phyloP scores from a whole-genome alignment of 805 yeast species.

The Ogataea glucozyma region DNA sequence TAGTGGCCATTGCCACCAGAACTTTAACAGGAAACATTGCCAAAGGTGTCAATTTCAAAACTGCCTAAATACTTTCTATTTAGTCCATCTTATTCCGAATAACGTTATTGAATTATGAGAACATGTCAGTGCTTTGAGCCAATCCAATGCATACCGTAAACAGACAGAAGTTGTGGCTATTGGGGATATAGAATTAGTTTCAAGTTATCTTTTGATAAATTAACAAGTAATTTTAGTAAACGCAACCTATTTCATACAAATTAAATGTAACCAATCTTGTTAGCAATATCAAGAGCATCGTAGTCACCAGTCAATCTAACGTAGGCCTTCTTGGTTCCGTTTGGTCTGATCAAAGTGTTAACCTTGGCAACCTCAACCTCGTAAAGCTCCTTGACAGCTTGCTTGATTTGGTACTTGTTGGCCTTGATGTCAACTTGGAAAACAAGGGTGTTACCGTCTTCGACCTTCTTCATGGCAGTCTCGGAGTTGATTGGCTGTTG shows the following conservation, averaged over 20 bases:
- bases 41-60: slow-evolving; percentile 48
- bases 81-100: background rate
- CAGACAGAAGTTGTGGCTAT: too few species aligned
- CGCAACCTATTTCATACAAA: slow-evolving; percentile 20
- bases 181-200: background rate
- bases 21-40: slow-evolving; percentile 56
- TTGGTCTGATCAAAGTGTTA: slow-evolving; percentile 97
- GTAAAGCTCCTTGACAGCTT: slow-evolving; percentile 97
- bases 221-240: slow-evolving; percentile 8
- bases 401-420: slow-evolving; percentile 98
- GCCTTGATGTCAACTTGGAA: slow-evolving; percentile 97
- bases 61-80: background rate
- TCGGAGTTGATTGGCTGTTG: slow-evolving; percentile 95
- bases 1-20: slow-evolving; percentile 52
- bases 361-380: slow-evolving; percentile 92
- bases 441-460: slow-evolving; percentile 98
- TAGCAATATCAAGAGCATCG: slow-evolving; percentile 99
- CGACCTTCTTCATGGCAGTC: slow-evolving; percentile 99
- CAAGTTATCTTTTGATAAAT: slow-evolving; percentile 3
- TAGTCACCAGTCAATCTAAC: slow-evolving; percentile 98
- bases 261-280: slow-evolving; percentile 99
- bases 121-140: too few species aligned
- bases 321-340: slow-evolving; percentile 99
- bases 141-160: too few species aligned
- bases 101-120: too few species aligned